Conservation (phyloP, 164 flowering plant genomes). For the Vitis amurensis region DNA sequence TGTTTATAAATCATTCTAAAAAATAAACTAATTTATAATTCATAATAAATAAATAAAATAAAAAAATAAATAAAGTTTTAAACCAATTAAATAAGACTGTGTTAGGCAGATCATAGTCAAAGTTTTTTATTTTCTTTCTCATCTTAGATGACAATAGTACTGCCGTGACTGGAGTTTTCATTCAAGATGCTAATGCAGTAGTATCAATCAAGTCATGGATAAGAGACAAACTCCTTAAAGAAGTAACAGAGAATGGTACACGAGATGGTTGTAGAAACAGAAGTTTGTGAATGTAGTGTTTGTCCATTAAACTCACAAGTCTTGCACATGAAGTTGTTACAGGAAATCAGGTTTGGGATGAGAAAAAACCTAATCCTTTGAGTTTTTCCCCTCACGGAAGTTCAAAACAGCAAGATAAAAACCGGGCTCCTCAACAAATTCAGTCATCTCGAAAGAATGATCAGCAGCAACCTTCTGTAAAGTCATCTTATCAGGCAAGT, state of each 20-base stretch:
- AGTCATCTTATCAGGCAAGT: slow-evolving; percentile 58
- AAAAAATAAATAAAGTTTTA: no score
- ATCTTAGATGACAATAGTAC: background rate
- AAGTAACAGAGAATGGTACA: no score
- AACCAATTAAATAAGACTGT: no score
- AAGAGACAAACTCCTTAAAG: no score
- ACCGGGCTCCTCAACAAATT: slow-evolving; percentile 63
- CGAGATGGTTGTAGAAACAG: background rate
- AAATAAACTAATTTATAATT: no score
- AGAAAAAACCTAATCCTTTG: background rate
- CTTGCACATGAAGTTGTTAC: background rate
- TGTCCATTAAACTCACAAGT: background rate
- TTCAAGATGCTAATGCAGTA: no score
- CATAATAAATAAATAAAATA: no score
- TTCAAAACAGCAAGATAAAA: slow-evolving; percentile 80
- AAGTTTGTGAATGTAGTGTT: background rate
- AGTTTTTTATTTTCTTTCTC: background rate
- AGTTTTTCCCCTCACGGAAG: slow-evolving; percentile 16
- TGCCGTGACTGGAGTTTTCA: no score
- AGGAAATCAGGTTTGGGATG: background rate
- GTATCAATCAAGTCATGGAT: no score
- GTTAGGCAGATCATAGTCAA: background rate
- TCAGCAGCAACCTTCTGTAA: slow-evolving; percentile 50
- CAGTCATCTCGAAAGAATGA: slow-evolving; percentile 55
- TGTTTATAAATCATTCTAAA: no score